These are phyloP conservation scores for Zygnema cylindricum DNA, from an alignment of 139 green algal species.

Conservation along the genomic window DNA sequence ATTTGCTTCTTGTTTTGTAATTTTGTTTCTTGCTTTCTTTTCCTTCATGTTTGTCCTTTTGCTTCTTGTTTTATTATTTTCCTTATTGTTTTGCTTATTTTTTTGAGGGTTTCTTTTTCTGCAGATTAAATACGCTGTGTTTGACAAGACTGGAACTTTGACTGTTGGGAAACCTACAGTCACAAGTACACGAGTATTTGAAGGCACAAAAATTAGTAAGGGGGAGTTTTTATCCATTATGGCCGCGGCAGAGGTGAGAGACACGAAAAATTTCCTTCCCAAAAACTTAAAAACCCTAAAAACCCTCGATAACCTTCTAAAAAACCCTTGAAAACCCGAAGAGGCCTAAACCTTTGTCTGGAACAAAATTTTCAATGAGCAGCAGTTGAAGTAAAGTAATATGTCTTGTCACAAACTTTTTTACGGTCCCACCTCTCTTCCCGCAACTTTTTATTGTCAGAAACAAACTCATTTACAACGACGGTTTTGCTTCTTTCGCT, in stretches of 20 bases:
- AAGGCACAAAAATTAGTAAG: background rate
- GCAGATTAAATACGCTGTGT: slow-evolving; percentile 73
- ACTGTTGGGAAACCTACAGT: slow-evolving; percentile 81
- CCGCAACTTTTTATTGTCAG: too few species aligned
- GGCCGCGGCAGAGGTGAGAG: slow-evolving; percentile 34
- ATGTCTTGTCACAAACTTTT: too few species aligned
- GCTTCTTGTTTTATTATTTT: too few species aligned
- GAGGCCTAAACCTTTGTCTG: background rate
- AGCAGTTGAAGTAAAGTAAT: too few species aligned
- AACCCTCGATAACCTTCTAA: background rate
- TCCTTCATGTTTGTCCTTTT: too few species aligned
- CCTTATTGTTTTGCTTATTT: too few species aligned
- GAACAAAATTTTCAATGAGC: too few species aligned
- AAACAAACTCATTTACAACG: too few species aligned
- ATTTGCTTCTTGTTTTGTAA: too few species aligned
- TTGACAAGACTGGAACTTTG: slow-evolving; percentile 98
- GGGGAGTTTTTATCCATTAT: slow-evolving; percentile 29
- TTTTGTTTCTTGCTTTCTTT: too few species aligned
- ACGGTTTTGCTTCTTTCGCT: too few species aligned
- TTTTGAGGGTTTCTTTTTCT: background rate
- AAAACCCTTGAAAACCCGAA: background rate
- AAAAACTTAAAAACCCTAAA: background rate
- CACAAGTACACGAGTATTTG: slow-evolving; percentile 33
- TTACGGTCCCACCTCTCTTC: too few species aligned
- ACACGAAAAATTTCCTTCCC: background rate